phyloP scores from a whole-genome alignment of 495 filamentous ascomycete species.

The Penicillium malachiteum region DNA sequence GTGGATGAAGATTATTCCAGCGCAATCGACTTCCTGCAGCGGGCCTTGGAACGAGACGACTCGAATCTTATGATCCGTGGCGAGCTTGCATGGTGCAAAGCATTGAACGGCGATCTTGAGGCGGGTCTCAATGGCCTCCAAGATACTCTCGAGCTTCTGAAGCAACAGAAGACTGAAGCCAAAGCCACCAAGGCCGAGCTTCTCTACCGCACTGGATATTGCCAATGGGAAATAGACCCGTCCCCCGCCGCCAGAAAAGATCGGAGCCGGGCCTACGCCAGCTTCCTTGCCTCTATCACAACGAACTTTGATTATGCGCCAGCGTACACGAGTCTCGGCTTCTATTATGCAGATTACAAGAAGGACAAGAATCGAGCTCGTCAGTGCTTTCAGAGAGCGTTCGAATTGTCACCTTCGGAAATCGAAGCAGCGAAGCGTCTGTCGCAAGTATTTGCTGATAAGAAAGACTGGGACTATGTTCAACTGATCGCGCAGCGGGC shows the following conservation, averaged over 20 bases:
- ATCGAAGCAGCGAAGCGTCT: conserved; percentile 85
- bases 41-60: conserved; percentile 69
- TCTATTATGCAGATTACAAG: conserved; percentile 91
- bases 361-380: conserved; percentile 80
- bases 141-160: conserved; percentile 59
- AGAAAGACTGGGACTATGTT: conserved; percentile 93
- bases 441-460: conserved; percentile 78
- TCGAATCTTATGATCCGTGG: conserved; percentile 71
- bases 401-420: conserved; percentile 88
- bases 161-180: conserved; percentile 52
- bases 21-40: conserved; percentile 73
- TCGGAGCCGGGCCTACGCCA: conserved; percentile 74
- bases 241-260: conserved; percentile 70
- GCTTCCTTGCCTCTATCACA: conserved; percentile 81
- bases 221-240: conserved; percentile 79
- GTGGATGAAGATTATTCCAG: conserved; percentile 83
- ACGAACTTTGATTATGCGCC: conserved; percentile 88
- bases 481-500: conserved; percentile 89
- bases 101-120: conserved; percentile 72
- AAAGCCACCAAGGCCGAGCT: conserved; percentile 78
- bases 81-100: conserved; percentile 87
- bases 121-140: conserved; percentile 66
- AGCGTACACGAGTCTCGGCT: conserved; percentile 88
- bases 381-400: conserved; percentile 93
- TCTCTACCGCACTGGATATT: conserved; percentile 83